Evolutionary conservation across 352 stramenopile genomes (phyloP).

Genomic region (Pythium rhizo-oryzae): DNA sequence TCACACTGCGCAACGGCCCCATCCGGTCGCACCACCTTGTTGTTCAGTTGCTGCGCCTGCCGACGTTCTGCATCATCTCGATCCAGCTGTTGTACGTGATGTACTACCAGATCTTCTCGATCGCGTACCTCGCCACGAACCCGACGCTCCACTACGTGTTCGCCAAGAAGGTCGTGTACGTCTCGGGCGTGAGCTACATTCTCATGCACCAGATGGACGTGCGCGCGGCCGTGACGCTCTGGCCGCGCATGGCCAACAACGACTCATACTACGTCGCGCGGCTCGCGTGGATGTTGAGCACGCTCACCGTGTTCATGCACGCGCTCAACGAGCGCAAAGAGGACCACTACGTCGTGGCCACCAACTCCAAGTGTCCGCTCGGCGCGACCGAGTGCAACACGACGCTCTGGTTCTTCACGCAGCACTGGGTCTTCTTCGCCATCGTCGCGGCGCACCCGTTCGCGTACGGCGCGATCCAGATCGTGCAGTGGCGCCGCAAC

Average conservation of each 20-base stretch:
- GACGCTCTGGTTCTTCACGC: constrained; percentile 24
- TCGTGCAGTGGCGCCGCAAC: constrained; percentile 37
- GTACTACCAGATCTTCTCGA: constrained; percentile 49
- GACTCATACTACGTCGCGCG: constrained; percentile 40
- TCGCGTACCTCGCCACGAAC: constrained; percentile 34
- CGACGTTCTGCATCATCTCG: constrained; percentile 43
- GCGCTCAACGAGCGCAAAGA: constrained; percentile 25
- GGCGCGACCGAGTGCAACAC: constrained; percentile 37
- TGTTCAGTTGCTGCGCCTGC: constrained; percentile 37
- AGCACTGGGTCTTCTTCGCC: constrained; percentile 34
- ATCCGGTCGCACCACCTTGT: constrained; percentile 39
- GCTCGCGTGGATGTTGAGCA: constrained; percentile 39
- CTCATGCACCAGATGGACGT: constrained; percentile 43
- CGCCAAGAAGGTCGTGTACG: constrained; percentile 42
- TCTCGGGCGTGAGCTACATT: constrained; percentile 37
- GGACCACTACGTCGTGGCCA: constrained; percentile 31
- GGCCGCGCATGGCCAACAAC: constrained; percentile 48
- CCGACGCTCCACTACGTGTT: constrained; percentile 24
- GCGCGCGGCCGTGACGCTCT: constrained; percentile 37
- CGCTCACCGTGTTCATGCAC: constrained; percentile 35
- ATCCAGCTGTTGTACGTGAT: constrained; percentile 42
- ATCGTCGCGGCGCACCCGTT: constrained; percentile 36
- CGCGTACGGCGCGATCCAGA: constrained; percentile 40
- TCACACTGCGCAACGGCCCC: constrained; percentile 30
- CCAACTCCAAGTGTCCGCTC: constrained; percentile 23